Percentiles rank a stretch among this genome's conserved stretches.
phyloP scores from a whole-genome alignment of 805 yeast genomes.

The Jamesozyma hellenica region DNA sequence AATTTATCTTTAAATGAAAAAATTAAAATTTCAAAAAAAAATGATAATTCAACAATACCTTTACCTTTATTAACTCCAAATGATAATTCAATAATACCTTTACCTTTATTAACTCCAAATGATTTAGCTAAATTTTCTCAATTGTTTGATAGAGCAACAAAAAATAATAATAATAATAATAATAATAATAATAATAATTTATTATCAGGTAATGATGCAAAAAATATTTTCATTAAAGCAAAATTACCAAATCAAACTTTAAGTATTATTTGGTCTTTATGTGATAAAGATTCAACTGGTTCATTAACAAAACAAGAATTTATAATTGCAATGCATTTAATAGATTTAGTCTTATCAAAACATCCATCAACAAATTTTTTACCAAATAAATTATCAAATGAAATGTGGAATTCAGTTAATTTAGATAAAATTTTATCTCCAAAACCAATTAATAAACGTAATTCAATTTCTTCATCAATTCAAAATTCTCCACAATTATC shows the following conservation, averaged over 20 bases:
- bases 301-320: conserved; percentile 64
- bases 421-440: conserved; percentile 4
- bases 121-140: conserved; percentile 57
- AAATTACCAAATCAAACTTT: conserved; percentile 64
- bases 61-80: conserved; percentile 40
- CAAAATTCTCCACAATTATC: not conserved
- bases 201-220: conserved; percentile 65
- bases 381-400: conserved; percentile 38
- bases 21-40: not conserved
- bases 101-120: conserved; percentile 42
- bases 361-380: conserved; percentile 53
- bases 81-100: not conserved
- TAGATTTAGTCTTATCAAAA: conserved; percentile 55
- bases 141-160: conserved; percentile 55
- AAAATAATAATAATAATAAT: too few species aligned
- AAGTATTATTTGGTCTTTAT: conserved; percentile 82
- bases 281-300: conserved; percentile 68
- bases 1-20: not conserved
- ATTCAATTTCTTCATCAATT: too few species aligned
- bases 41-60: not conserved
- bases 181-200: conserved; percentile 19
- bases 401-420: conserved; percentile 31
- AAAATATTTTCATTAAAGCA: conserved; percentile 80
- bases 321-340: conserved; percentile 86
- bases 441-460: too few species aligned